phyloP scores from a whole-genome alignment of 2,329 filamentous ascomycete genomes.

The Cercospora zeae-maydis region DNA sequence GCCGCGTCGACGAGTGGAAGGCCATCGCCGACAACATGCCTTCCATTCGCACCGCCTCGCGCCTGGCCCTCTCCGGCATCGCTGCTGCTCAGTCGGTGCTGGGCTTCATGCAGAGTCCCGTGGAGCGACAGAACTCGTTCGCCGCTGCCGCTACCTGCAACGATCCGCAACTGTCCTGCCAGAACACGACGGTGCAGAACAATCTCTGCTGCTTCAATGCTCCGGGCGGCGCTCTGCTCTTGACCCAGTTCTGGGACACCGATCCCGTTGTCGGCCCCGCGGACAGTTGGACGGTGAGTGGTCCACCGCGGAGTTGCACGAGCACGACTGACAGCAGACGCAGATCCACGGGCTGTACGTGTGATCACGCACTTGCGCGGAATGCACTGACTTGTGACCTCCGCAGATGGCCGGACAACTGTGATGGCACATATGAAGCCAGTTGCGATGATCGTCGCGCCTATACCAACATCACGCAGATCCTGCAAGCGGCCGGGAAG shows the following conservation, averaged over 20 bases:
- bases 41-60: conserved; percentile 28
- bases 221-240: conserved; percentile 66
- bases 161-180: conserved; percentile 57
- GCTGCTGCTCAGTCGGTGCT: conserved; percentile 31
- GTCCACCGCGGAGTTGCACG: neutral
- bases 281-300: conserved; percentile 61
- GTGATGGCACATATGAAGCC: conserved; percentile 65
- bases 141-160: conserved; percentile 32
- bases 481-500: conserved; percentile 55
- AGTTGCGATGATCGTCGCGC: conserved; percentile 61
- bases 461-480: conserved; percentile 63
- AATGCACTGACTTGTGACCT: neutral
- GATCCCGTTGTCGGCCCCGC: conserved; percentile 60
- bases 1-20: conserved; percentile 11
- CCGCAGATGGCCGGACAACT: conserved; percentile 48
- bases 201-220: conserved; percentile 73
- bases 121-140: conserved; percentile 7
- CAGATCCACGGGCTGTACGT: neutral
- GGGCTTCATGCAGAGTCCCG: conserved; percentile 21
- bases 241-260: conserved; percentile 77
- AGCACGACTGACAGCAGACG: neutral
- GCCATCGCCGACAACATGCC: conserved; percentile 30
- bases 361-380: neutral
- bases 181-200: conserved; percentile 57
- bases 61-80: conserved; percentile 30